Percentiles rank a stretch among this genome's conserved stretches.
Evolutionary conservation across 805 yeast genomes (phyloP).

Genomic region (Cyberlindnera euphorbiiphila): DNA sequence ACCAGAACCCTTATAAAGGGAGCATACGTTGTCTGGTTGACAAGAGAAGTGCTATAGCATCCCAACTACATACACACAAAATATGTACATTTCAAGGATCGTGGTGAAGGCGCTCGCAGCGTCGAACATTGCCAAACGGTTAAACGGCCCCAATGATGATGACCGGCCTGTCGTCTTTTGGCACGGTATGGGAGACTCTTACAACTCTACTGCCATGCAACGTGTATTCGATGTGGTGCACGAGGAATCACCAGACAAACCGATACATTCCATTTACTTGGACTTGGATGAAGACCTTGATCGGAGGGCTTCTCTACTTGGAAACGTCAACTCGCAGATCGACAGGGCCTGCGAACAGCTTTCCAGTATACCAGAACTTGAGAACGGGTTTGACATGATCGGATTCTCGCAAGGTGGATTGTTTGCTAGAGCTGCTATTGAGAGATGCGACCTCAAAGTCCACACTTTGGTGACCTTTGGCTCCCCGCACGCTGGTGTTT

Average conservation of each 20-base stretch:
- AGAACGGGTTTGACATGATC: constrained; percentile 61
- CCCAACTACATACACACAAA: too few species aligned
- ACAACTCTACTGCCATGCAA: constrained; percentile 55
- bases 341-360: constrained; percentile 54
- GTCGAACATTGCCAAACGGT: constrained; percentile 18
- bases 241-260: constrained; percentile 44
- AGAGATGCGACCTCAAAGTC: constrained; percentile 48
- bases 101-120: constrained; percentile 20
- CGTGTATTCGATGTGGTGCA: constrained; percentile 41
- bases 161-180: constrained; percentile 60
- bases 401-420: constrained; percentile 86
- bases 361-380: constrained; percentile 39
- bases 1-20: too few species aligned
- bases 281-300: constrained; percentile 49
- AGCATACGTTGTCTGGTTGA: too few species aligned
- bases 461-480: constrained; percentile 68
- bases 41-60: too few species aligned
- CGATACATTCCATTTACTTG: constrained; percentile 50
- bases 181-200: constrained; percentile 84
- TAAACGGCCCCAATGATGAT: constrained; percentile 12
- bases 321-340: constrained; percentile 54
- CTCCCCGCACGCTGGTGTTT: constrained; percentile 75
- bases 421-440: constrained; percentile 64
- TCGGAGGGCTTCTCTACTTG: constrained; percentile 51
- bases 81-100: constrained; percentile 19